Base-by-base conservation (phyloP, 2,329 filamentous ascomycete species). In the Colletotrichum phormii region DNA sequence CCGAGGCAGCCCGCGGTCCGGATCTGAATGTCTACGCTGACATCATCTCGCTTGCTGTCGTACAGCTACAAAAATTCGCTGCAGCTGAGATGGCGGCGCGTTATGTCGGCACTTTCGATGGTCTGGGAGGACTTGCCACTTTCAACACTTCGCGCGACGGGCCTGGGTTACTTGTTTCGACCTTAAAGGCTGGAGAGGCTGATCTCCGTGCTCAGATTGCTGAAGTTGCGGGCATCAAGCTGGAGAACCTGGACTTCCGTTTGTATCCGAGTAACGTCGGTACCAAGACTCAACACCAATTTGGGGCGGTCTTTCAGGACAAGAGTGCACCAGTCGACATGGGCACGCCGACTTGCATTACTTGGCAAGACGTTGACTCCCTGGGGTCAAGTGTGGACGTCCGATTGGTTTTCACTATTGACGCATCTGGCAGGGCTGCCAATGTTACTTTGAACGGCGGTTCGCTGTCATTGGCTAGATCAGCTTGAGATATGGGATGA, bases 11-110 rank as follows among this genome's bases (percentile, higher is more conserved):
- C 1, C 70, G 76, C 11, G 69, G 74, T 12, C 77, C 80, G 3
- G 80, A 82, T 46, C 76, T 82, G 6, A 81, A 82, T 13, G 80
- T 81, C 0, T 74, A 81, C n/a, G 81, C 77, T 0, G 81, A 82
- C 35, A 61, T 82, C 18, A 77, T 79, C 0, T 81, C 78, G 6
- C 77, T 78, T 1, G 71, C 67, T 18, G 13, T 78, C 22, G 66
- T 55, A 11, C 31, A 70, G 42, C 53, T 79, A 6, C 29, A 75
- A 46, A 60, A 62, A 9, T 53, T 76, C 4, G 77, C 77, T 2
- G 74, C 72, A 0, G 22, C 53, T 49, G 71, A 78, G 73, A 73
- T 64, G 54, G 73, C 54, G 11, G 59, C 53, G 18, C 66, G 72
- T n/a, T 78, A 74, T 42, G 67, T 67, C 1, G 78, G 77, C 11